Evolutionary conservation across 192 early-diverging fungal genomes (phyloP), one percentile per base, ranked within the genome.

Genomic region (Diversispora epigaea): DNA sequence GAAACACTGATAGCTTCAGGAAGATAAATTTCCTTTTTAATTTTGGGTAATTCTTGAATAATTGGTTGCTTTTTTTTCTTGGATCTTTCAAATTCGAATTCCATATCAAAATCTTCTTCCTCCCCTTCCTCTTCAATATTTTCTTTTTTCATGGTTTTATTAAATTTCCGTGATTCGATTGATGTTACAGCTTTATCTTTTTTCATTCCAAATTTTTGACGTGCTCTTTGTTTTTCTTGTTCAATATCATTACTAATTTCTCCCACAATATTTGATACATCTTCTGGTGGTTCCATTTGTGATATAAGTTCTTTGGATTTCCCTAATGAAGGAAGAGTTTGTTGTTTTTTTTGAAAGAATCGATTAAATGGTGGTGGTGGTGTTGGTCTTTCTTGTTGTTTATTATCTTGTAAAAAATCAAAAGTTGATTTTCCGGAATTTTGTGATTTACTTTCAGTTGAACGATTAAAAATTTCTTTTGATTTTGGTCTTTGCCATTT

Each of bases 1-100:
- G 92, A 89, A 9, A 97, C 92, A 21, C 86, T 93, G 70, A 96
- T 90, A 14, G 90, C 90, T 8, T 94, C 88, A 2, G 92, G 94
- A 60, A 98, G 81, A 68, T 86, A 85, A 17, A 97, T 84, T 74
- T 95, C 92, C 71, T 78, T 84, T 62, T 83, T 73, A 7, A 81
- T 62, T 47, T 88, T 84, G 47, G 76, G 64, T 14, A 49, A 67
- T 43, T 25, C 52, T 46, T 75, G 65, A 9, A n/a, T 50, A 12
- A 50, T 32, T 32, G 25, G 25, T 61, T 56, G 19, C 3, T 19
- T 62, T 47, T 76, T 69, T 25, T 77, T 58, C 45, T 66, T 71
- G 0, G 49, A 17, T 15, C 15, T 56, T 12, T 52, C 68, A 56
- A 11, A 1, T 6, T 47, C 44, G 17, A 45, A 11, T 46, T 21